phyloP scores from a whole-genome alignment of 768 basidiomycete genomes.

The Lanmaoa pseudosensibilis region DNA sequence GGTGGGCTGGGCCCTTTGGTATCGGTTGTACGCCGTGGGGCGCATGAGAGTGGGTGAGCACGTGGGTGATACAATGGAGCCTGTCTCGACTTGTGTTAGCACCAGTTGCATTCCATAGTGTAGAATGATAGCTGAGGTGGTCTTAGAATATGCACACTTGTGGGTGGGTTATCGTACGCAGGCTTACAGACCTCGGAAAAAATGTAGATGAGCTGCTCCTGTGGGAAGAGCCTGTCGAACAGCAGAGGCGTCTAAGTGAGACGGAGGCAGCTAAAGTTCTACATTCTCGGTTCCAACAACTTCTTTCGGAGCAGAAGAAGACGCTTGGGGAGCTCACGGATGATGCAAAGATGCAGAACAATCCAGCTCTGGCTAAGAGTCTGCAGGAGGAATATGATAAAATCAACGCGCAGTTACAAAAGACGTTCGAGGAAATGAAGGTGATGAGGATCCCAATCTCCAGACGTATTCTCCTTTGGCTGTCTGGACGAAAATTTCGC shows the following conservation, averaged over 20 bases:
- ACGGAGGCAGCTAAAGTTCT: constrained; percentile 23
- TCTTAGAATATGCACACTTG: no score
- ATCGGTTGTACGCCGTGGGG: no score
- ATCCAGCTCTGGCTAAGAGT: constrained; percentile 11
- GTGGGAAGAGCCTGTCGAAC: constrained; percentile 21
- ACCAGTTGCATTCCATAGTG: no score
- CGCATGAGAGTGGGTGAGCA: no score
- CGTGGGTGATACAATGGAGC: no score
- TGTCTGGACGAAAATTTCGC: constrained; percentile 8
- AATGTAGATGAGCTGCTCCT: constrained; percentile 7
- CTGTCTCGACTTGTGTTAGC: no score
- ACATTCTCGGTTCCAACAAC: constrained; percentile 15
- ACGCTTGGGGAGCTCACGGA: constrained; percentile 16
- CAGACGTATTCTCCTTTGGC: constrained; percentile 9
- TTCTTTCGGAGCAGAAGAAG: constrained; percentile 19
- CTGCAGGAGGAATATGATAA: constrained; percentile 15
- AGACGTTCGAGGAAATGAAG: constrained; percentile 24
- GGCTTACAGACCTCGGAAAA: background rate
- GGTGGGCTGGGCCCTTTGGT: no score
- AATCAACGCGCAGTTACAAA: constrained; percentile 6
- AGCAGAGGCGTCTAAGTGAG: constrained; percentile 18
- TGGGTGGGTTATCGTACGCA: background rate
- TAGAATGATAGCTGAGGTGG: no score
- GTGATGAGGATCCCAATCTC: constrained; percentile 17
- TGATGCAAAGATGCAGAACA: constrained; percentile 11